Evolutionary conservation across 148 eudicot species (phyloP), one percentile per base, ranked within the genome.

Genomic region (Polygonum maritimum): DNA sequence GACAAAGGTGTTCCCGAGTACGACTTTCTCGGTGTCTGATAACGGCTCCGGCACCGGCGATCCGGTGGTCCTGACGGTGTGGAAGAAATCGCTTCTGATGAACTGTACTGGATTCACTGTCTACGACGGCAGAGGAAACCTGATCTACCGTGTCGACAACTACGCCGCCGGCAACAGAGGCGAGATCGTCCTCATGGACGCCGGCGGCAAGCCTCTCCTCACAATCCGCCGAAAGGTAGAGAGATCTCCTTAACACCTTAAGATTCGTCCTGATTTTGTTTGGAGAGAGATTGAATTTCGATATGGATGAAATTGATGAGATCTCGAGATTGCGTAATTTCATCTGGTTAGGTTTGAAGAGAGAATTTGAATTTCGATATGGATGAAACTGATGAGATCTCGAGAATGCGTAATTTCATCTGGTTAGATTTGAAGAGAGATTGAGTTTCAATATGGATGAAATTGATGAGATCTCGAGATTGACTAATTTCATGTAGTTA

Each of bases 211-310:
- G 36, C 84, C 89, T 52, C 87, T 92, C 62, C 87, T 92, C 80
- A 92, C 97, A 73, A 82, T 92, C 69, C 93, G 94, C 36, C 94
- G 94, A 47, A 92, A 92, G 94, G 97, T 89, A 84, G 9, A 26
- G 31, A 26, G 31, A 26, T 0, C 31, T 0, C 31, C 31, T 26
- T 26, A 26, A 26, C 31, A 26, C 31, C 31, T 26, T 26, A 26
- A 0, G 1, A 26, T 26, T 26, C 31, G 31, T 0, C 31, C 31
- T 26, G 31, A 26, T 26, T 26, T 26, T 26, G 31, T 26, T 26
- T 26, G 31, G 1, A 26, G 31, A 26, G 31, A 26, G 31, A 26
- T 1, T 26, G 31, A 26, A 26, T 26, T 26, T 26, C 31, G 31
- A 26, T 26, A 26, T 26, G 31, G 31, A 26, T 26, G 31, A 26